A percentile compares a stretch with the other conserved stretches of the same genome.
phyloP scores from a whole-genome alignment of 257 asterid species.

The Nicotiana attenuata region DNA sequence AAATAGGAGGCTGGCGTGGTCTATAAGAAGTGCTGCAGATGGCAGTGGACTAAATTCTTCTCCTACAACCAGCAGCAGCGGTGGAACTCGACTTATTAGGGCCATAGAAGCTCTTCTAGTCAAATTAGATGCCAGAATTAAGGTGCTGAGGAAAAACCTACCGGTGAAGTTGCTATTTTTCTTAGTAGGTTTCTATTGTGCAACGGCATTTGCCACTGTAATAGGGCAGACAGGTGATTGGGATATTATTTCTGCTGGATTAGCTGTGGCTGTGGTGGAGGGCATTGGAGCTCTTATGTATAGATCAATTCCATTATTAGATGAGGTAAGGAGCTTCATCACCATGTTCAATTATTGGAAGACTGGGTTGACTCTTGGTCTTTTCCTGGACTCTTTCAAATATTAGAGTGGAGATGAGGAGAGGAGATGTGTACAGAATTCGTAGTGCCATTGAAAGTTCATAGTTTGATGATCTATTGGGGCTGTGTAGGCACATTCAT shows the following conservation, averaged over 20 bases:
- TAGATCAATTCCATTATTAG: slow-evolving; percentile 48
- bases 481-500: not conserved
- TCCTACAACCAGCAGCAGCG: slow-evolving; percentile 31
- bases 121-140: slow-evolving; percentile 40
- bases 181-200: slow-evolving; percentile 88
- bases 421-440: not conserved
- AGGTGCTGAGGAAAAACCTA: slow-evolving; percentile 54
- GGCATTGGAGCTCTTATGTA: slow-evolving; percentile 94
- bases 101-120: slow-evolving; percentile 47
- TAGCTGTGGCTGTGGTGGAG: slow-evolving; percentile 88
- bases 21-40: slow-evolving; percentile 64
- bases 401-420: slow-evolving; percentile 28
- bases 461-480: not conserved
- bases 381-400: slow-evolving; percentile 91
- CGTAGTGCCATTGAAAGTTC: not conserved
- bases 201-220: slow-evolving; percentile 87
- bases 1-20: slow-evolving; percentile 51
- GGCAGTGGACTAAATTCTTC: slow-evolving; percentile 43
- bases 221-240: slow-evolving; percentile 98
- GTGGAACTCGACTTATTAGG: slow-evolving; percentile 70
- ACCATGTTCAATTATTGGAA: slow-evolving; percentile 83
- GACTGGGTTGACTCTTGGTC: slow-evolving; percentile 81
- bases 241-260: slow-evolving; percentile 92
- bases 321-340: slow-evolving; percentile 41
- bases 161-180: slow-evolving; percentile 64